These are phyloP conservation scores for Rhizomucor pusillus DNA, from an alignment of 371 early-diverging fungal genomes.

Conservation along the genomic window DNA sequence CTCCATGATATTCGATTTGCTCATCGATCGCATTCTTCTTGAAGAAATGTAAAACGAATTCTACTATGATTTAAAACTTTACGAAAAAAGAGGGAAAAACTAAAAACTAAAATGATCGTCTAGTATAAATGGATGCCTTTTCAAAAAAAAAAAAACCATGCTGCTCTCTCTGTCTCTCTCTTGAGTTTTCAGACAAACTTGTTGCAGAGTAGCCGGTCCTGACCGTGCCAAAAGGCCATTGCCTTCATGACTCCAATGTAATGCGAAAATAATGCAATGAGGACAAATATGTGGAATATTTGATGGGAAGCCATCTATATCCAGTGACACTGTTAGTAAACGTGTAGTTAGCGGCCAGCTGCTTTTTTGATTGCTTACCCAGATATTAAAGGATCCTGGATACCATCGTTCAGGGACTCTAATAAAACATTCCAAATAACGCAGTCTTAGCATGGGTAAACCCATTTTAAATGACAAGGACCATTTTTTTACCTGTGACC, in stretches of 20 bases:
- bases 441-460: too few species aligned
- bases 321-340: too few species aligned
- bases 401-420: constrained; percentile 59
- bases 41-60: not conserved
- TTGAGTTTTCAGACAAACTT: constrained; percentile 5
- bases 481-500: constrained; percentile 48
- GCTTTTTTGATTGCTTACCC: too few species aligned
- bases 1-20: not conserved
- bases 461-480: not conserved
- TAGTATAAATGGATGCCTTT: too few species aligned
- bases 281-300: constrained; percentile 86
- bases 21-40: too few species aligned
- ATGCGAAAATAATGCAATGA: constrained; percentile 76
- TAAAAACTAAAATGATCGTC: not conserved
- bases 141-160: not conserved
- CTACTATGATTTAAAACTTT: not conserved
- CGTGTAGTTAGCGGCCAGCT: too few species aligned
- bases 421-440: not conserved
- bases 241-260: constrained; percentile 77
- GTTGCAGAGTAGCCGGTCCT: constrained; percentile 14
- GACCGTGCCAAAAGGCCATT: constrained; percentile 52
- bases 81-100: constrained; percentile 5
- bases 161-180: not conserved
- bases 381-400: constrained; percentile 60
- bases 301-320: constrained; percentile 79